Base-by-base conservation (phyloP, 2,329 filamentous ascomycete species). In the Dendryphion nanum region DNA sequence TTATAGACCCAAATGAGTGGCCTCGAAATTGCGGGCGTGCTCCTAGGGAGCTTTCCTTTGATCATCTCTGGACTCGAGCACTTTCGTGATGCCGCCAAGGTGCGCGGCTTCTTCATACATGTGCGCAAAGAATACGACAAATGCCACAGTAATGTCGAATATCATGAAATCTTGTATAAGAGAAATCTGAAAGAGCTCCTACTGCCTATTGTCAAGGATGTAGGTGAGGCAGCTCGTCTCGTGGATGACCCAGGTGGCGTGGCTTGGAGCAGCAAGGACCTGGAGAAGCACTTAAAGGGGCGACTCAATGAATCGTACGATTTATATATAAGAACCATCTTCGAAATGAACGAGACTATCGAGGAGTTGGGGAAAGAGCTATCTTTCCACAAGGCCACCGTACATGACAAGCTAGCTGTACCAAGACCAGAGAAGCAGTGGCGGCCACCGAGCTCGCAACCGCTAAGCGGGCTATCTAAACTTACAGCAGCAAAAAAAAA, bases 41-140 rank as follows among this genome's bases (percentile, higher is more conserved):
- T 51, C 10, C 48, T 54, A 18, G 48, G 40, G 5, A 19, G 46
- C 1, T 51, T 54, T 35, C 44, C 48, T 4, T 24, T 54, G 8
- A 40, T 50, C 38, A 41, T 54, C 17, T 42, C 35, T 17, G 40
- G 40, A 18, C 24, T 54, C 18, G 50, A 54, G 20, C 42, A 51
- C 30, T 54, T 40, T 37, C 46, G 39, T 4, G 38, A 50, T 29
- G 39, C 44, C 5, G 48, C 46, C 18, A 48, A 48, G 20, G 37
- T 48, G 12, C 31, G 37, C n/a, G 46, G 44, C 8, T 50, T 42
- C 40, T 50, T 37, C 20, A 45, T 45, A 44, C 33, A 30, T 13
- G 16, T 51, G 4, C 38, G 47, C 2, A 48, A 44, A 19, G 44
- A 48, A 24, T 50, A 45, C 30, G 39, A 3, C 4, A 48, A 37